Evolutionary conservation across 805 yeast genomes (phyloP).

Genomic region (Saccharomycopsis schoenii): DNA sequence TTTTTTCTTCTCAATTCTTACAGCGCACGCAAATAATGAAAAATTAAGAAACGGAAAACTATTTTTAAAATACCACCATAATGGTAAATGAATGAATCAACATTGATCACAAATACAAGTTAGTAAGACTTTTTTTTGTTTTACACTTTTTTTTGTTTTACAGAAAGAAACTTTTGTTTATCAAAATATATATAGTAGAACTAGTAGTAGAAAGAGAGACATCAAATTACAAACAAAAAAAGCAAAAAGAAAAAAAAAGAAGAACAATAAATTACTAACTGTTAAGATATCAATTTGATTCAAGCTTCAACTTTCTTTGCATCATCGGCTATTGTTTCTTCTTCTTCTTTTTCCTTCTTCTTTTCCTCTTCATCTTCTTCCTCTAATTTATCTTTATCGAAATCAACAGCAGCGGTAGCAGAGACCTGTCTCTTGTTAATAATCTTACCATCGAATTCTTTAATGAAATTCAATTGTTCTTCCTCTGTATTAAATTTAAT

Average conservation of each 20-base stretch:
- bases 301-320: neutral
- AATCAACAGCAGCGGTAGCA: slow-evolving; percentile 67
- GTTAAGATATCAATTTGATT: neutral
- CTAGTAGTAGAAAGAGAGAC: neutral
- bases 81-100: neutral
- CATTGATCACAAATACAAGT: neutral
- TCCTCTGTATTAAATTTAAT: slow-evolving; percentile 49
- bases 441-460: slow-evolving; percentile 54
- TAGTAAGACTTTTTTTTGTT: neutral
- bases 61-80: neutral
- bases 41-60: neutral
- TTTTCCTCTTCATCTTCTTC: slow-evolving; percentile 11
- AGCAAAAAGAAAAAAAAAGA: neutral
- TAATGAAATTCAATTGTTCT: slow-evolving; percentile 52
- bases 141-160: no score
- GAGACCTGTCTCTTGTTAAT: slow-evolving; percentile 56
- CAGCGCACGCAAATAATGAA: neutral
- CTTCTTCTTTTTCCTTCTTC: slow-evolving; percentile 15
- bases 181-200: neutral
- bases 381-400: slow-evolving; percentile 24
- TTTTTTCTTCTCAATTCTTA: neutral
- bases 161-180: neutral
- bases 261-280: neutral
- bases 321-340: neutral
- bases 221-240: neutral